Evolutionary conservation across 1,139 yeast species (phyloP), one percentile per base, ranked within the genome.

Genomic region (Kodamaea ohmeri): DNA sequence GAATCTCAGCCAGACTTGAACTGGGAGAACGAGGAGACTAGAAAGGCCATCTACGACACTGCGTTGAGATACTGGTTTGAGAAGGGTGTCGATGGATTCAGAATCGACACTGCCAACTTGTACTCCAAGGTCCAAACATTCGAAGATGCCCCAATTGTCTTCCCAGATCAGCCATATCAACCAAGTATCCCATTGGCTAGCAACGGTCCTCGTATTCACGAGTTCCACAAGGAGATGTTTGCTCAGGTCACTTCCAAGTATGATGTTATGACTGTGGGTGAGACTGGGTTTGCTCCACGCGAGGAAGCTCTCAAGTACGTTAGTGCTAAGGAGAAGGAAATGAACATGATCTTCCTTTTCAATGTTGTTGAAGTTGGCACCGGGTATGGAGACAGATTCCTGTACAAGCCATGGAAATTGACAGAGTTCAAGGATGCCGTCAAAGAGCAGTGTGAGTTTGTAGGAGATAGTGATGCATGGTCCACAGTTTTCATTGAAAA

Each of bases 181-280:
- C 67, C 68, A 24, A 55, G 65, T 37, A 58, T 51, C 18, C 42
- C 44, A 2, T 52, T 54, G 37, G 58, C 64, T 38, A 58, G 58
- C 39, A 65, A 68, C 44, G 81, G 80, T 6, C 80, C 81, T 20
- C 53, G 78, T 40, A 73, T 76, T 46, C 80, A 76, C 56, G 80
- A 75, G 49, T 76, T 71, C 60, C 76, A 75, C 55, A 64, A 71
- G 54, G 82, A 75, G 51, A 70, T 76, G 77, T 65, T 58, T 45
- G 50, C 49, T 7, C 59, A 70, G 41, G 73, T 67, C 33, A 64
- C 73, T 19, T 60, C 69, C 30, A 65, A 73, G 36, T 75, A 75
- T 51, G 79, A 75, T 50, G 72, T 60, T 28, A 65, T 76, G 73
- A 75, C 81, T 1, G 82, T 77, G 19, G 83, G 82, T 31, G 82